A percentile compares a stretch with the other conserved stretches of the same genome.
Evolutionary conservation across 2,329 filamentous ascomycete species (phyloP).

Genomic region (Parasarocladium wereldwijsianum): DNA sequence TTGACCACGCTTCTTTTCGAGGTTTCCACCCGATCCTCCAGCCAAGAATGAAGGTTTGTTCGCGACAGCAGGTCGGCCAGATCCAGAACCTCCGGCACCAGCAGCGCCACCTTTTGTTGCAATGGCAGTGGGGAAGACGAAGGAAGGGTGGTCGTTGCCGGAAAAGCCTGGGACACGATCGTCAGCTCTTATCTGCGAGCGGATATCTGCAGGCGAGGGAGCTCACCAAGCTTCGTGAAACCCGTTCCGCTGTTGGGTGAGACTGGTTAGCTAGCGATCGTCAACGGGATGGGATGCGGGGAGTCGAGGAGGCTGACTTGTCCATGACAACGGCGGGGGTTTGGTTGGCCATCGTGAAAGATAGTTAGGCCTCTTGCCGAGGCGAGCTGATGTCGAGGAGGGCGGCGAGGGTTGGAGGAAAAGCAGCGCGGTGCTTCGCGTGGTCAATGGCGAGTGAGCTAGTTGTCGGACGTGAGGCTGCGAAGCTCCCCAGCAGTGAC

Average conservation of each 20-base stretch:
- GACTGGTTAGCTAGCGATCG: conserved; percentile 15
- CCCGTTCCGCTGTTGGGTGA: conserved; percentile 71
- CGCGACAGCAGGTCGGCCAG: conserved; percentile 75
- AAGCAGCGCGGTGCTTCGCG: conserved; percentile 3
- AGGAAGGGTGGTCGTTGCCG: conserved; percentile 97
- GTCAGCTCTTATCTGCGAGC: too few relatives aligned
- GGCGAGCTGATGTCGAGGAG: conserved; percentile 6
- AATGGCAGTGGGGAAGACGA: conserved; percentile 98
- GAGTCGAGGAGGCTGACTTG: conserved; percentile 61
- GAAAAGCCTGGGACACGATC: conserved; percentile 89
- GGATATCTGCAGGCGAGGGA: conserved; percentile 2
- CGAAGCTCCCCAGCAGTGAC: conserved; percentile 4
- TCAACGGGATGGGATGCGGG: conserved; percentile 14
- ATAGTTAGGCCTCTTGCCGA: conserved; percentile 9
- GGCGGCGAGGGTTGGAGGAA: conserved; percentile 3
- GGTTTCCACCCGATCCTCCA: conserved; percentile 65
- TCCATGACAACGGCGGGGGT: conserved; percentile 99
- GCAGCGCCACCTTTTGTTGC: conserved; percentile 74
- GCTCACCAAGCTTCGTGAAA: conserved; percentile 92
- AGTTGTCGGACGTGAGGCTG: conserved; percentile 4
- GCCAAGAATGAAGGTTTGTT: conserved; percentile 95
- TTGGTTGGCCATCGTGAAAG: conserved; percentile 71
- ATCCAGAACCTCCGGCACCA: conserved; percentile 61
- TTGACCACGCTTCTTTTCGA: conserved; percentile 85
- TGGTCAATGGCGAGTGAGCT: conserved; percentile 1